phyloP scores from a whole-genome alignment of 257 asterid species.

The Thymus mandschuricus region DNA sequence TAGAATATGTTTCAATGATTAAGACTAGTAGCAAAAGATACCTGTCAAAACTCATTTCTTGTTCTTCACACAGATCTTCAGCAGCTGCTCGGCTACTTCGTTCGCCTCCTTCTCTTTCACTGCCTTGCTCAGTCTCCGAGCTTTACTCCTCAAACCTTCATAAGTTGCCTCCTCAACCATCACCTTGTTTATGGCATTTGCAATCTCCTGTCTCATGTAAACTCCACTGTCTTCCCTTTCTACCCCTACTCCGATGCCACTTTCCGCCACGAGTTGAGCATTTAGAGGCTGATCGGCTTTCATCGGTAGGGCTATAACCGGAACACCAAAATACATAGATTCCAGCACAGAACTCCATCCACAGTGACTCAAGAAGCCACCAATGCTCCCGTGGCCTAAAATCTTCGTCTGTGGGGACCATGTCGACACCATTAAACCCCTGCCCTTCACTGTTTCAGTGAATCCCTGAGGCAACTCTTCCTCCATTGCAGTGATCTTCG shows the following conservation, averaged over 20 bases:
- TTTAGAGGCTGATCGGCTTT: conserved; percentile 36
- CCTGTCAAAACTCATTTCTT: not conserved
- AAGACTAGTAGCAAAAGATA: not conserved
- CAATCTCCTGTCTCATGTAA: conserved; percentile 37
- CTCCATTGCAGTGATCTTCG: not conserved
- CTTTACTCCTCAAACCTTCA: conserved; percentile 28
- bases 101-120: conserved; percentile 25
- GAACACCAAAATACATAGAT: conserved; percentile 36
- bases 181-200: conserved; percentile 31
- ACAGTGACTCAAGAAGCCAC: conserved; percentile 47
- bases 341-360: conserved; percentile 43
- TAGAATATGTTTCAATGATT: not conserved
- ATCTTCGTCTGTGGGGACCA: conserved; percentile 43
- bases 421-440: conserved; percentile 16
- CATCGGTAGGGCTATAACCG: conserved; percentile 40
- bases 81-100: conserved; percentile 29
- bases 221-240: conserved; percentile 37
- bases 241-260: conserved; percentile 40
- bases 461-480: conserved; percentile 35
- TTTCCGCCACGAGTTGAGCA: conserved; percentile 37
- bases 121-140: conserved; percentile 26
- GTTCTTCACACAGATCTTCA: conserved; percentile 36
- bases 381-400: conserved; percentile 35
- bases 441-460: conserved; percentile 34
- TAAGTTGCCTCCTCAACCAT: conserved; percentile 28